Evolutionary conservation across 2,329 filamentous ascomycete genomes (phyloP).

Genomic region (Trichoderma aggressivum): DNA sequence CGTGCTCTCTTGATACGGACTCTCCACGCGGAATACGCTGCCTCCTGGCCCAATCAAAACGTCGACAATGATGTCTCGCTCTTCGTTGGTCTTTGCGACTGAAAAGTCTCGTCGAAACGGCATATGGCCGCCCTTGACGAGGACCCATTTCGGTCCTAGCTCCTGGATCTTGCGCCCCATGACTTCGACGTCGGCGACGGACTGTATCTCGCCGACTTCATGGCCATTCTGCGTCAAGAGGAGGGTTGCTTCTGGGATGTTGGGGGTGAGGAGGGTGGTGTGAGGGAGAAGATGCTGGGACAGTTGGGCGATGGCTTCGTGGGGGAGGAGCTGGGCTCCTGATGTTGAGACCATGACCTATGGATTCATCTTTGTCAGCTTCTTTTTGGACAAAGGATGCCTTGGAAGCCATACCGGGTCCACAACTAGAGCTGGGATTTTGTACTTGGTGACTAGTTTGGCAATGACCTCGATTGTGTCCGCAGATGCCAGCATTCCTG

Average conservation of each 20-base stretch:
- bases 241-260: slow-evolving; percentile 69
- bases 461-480: slow-evolving; percentile 39
- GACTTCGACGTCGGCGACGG: slow-evolving; percentile 62
- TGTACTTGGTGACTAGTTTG: slow-evolving; percentile 31
- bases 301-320: slow-evolving; percentile 60
- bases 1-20: slow-evolving; percentile 65
- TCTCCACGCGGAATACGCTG: slow-evolving; percentile 61
- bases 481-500: slow-evolving; percentile 39
- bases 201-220: slow-evolving; percentile 42
- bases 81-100: slow-evolving; percentile 54
- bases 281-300: slow-evolving; percentile 58
- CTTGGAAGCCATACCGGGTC: slow-evolving; percentile 35
- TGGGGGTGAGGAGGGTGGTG: slow-evolving; percentile 71
- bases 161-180: slow-evolving; percentile 64
- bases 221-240: slow-evolving; percentile 55
- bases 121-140: slow-evolving; percentile 89
- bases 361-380: neutral
- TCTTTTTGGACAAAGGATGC: neutral
- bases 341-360: slow-evolving; percentile 91
- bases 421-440: slow-evolving; percentile 33
- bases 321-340: slow-evolving; percentile 66
- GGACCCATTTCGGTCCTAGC: slow-evolving; percentile 73
- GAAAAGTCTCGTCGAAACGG: slow-evolving; percentile 65
- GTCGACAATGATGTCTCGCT: slow-evolving; percentile 69
- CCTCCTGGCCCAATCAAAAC: slow-evolving; percentile 63